Conservation (phyloP, 352 stramenopile species). For the Phytophthora rubi region DNA sequence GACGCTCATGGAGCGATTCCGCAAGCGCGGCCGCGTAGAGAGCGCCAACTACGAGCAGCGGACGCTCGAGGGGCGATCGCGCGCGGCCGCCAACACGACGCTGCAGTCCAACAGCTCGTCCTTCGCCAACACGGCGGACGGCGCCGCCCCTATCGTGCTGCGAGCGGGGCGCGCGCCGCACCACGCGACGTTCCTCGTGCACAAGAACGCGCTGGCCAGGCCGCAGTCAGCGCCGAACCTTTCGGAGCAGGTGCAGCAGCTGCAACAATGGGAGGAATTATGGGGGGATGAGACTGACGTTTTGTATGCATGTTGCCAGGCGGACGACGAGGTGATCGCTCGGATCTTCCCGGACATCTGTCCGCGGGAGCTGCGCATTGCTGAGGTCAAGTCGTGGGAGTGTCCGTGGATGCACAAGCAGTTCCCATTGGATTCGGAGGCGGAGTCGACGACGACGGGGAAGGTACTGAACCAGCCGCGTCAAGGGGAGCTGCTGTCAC, state of each 20-base stretch:
- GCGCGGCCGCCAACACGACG: not conserved
- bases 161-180: conserved; percentile 11
- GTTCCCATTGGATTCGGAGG: conserved; percentile 27
- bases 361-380: conserved; percentile 78
- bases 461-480: conserved; percentile 6
- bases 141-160: conserved; percentile 13
- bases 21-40: conserved; percentile 73
- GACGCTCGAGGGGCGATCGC: conserved; percentile 2
- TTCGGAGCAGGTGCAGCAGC: conserved; percentile 30
- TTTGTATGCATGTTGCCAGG: conserved; percentile 22
- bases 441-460: not conserved
- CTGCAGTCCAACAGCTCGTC: conserved; percentile 24
- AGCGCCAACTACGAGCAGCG: conserved; percentile 57
- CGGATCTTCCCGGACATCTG: conserved; percentile 87
- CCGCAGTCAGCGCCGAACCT: conserved; percentile 35
- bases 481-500: conserved; percentile 13
- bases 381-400: conserved; percentile 83
- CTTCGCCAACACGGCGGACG: conserved; percentile 28
- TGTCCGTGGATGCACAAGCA: conserved; percentile 72
- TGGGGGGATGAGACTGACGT: not conserved
- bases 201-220: conserved; percentile 15
- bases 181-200: conserved; percentile 27
- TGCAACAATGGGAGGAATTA: not conserved
- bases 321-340: conserved; percentile 57
- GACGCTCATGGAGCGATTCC: conserved; percentile 53